Conservation (phyloP, 768 basidiomycete genomes). For the Lactarius vividus region DNA sequence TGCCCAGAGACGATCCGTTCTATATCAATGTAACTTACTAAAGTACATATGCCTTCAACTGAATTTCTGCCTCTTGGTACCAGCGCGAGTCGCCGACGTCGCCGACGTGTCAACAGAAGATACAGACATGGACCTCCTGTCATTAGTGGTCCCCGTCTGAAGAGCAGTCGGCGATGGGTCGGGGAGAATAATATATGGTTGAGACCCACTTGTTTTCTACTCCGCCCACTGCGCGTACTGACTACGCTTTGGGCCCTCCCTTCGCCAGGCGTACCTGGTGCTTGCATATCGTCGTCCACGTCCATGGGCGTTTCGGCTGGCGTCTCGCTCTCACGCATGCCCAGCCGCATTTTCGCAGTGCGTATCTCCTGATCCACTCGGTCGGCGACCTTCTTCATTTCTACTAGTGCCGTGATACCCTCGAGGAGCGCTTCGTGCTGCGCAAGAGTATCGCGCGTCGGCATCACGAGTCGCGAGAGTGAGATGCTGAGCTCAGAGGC, state of each 20-base stretch:
- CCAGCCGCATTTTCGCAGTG: slow-evolving; percentile 61
- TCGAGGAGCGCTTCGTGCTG: slow-evolving; percentile 73
- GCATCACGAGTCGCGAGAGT: slow-evolving; percentile 84
- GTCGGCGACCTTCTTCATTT: slow-evolving; percentile 86
- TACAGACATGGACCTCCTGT: slow-evolving; percentile 64
- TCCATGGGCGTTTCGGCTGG: slow-evolving; percentile 36
- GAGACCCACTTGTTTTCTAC: slow-evolving; percentile 58
- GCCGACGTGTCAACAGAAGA: slow-evolving; percentile 67
- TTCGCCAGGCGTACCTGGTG: slow-evolving; percentile 51
- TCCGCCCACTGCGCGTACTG: slow-evolving; percentile 36
- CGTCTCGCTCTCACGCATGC: slow-evolving; percentile 48
- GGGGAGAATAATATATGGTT: neutral
- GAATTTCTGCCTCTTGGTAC: slow-evolving; percentile 29
- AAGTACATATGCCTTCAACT: slow-evolving; percentile 19
- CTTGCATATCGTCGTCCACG: slow-evolving; percentile 38
- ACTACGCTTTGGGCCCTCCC: slow-evolving; percentile 65
- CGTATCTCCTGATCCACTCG: slow-evolving; percentile 83
- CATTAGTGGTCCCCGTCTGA: slow-evolving; percentile 29
- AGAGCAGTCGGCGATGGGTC: slow-evolving; percentile 12
- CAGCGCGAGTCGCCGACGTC: slow-evolving; percentile 26
- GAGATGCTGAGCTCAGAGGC: slow-evolving; percentile 75
- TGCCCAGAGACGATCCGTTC: slow-evolving; percentile 5
- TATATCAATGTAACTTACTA: slow-evolving; percentile 12
- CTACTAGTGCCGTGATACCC: slow-evolving; percentile 70
- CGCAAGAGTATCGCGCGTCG: slow-evolving; percentile 77